phyloP scores from a whole-genome alignment of 202 grass and related monocot species.

The Alloteropsis angusta region DNA sequence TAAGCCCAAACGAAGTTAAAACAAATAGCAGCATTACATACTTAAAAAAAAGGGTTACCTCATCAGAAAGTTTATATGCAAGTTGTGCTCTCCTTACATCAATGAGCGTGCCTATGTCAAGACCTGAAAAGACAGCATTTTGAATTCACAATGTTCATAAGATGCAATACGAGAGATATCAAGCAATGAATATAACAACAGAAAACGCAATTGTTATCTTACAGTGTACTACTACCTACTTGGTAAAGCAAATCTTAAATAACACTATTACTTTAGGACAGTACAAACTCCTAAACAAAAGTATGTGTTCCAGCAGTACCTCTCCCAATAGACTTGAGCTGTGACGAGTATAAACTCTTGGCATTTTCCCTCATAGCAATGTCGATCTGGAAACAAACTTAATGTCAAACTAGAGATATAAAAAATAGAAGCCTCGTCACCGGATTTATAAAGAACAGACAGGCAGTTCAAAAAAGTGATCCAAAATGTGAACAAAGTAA shows the following conservation, averaged over 20 bases:
- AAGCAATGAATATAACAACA: conserved; percentile 22
- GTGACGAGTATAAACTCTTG: conserved; percentile 64
- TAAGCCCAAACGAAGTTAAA: conserved; percentile 12
- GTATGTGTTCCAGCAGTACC: conserved; percentile 37
- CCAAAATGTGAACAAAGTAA: background rate
- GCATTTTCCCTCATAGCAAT: conserved; percentile 98
- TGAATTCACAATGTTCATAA: conserved; percentile 17
- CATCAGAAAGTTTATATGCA: conserved; percentile 81
- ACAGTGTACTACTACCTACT: conserved; percentile 13
- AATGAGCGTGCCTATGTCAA: conserved; percentile 61
- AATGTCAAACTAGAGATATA: conserved; percentile 9
- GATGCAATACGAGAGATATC: conserved; percentile 6
- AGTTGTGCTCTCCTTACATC: conserved; percentile 73
- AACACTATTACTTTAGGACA: background rate
- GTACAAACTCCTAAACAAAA: conserved; percentile 22
- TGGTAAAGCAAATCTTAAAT: conserved; percentile 26
- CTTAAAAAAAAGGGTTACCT: conserved; percentile 47
- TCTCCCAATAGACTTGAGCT: conserved; percentile 76
- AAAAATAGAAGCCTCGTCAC: conserved; percentile 11
- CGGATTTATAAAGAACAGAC: conserved; percentile 7
- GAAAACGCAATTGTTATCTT: background rate
- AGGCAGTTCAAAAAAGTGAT: background rate
- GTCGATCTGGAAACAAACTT: conserved; percentile 55
- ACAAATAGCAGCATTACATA: background rate
- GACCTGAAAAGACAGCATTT: conserved; percentile 42